These are phyloP conservation scores for Geotrichum europaeum DNA, from an alignment of 1,139 yeast species.

Conservation along the genomic window DNA sequence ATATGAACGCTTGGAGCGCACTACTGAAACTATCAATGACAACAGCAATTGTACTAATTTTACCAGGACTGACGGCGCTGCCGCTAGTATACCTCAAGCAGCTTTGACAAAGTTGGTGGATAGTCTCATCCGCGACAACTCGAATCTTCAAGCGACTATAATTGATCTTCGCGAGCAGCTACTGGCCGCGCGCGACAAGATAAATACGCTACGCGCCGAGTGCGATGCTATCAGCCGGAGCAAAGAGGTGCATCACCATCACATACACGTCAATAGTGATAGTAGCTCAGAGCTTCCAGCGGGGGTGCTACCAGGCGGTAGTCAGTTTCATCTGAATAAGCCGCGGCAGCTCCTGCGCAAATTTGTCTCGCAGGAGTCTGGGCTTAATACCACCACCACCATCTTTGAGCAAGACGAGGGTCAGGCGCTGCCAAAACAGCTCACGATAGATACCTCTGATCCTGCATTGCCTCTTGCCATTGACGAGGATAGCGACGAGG, in stretches of 20 bases:
- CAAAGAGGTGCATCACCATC: conserved; percentile 13
- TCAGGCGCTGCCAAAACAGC: not conserved
- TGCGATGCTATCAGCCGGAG: not conserved
- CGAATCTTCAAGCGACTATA: conserved; percentile 13
- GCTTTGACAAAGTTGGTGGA: not conserved
- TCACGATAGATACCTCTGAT: not conserved
- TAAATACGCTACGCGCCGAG: conserved; percentile 4
- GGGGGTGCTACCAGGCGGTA: not conserved
- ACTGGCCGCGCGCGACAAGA: conserved; percentile 4
- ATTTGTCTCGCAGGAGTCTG: conserved; percentile 12
- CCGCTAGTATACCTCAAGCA: not conserved
- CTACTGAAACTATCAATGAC: not conserved
- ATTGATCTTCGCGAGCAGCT: conserved; percentile 16
- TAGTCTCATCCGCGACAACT: conserved; percentile 11
- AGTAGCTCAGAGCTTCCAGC: not conserved
- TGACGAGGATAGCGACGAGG: not conserved
- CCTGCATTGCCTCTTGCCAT: not conserved
- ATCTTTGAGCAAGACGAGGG: not conserved
- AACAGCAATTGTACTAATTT: not conserved
- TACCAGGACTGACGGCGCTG: not conserved
- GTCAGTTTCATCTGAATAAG: not conserved
- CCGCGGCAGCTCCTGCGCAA: not conserved
- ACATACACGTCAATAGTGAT: conserved; percentile 3
- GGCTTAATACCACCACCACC: conserved; percentile 5
- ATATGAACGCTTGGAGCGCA: not conserved